Conservation (phyloP, 192 early-diverging fungal genomes). For the Rhizoclosmatium globosum region DNA sequence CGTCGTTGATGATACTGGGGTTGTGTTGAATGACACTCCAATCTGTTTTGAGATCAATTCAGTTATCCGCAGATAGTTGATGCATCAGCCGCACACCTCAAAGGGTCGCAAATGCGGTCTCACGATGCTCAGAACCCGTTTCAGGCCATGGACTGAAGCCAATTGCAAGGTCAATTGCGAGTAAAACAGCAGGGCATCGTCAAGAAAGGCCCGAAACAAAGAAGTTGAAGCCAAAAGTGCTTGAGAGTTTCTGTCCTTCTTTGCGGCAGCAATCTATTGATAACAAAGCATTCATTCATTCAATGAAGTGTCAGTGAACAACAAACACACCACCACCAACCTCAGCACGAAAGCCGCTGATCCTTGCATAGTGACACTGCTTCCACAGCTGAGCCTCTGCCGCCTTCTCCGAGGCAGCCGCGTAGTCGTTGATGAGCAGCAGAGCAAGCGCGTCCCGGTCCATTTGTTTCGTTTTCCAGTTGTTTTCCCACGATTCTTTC, state of each 20-base stretch:
- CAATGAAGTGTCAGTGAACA: not conserved
- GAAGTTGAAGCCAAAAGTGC: not conserved
- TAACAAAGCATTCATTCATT: not conserved
- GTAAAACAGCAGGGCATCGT: slow-evolving; percentile 28
- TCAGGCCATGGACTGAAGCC: slow-evolving; percentile 6
- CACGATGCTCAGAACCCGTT: no score
- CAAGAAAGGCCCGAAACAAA: slow-evolving; percentile 20
- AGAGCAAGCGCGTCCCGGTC: not conserved
- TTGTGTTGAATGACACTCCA: no score
- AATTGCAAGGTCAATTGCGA: slow-evolving; percentile 6
- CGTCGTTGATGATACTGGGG: not conserved
- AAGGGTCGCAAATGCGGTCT: no score
- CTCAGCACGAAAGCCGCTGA: slow-evolving; percentile 15
- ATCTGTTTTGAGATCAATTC: no score
- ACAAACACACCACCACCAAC: not conserved
- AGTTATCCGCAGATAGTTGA: no score
- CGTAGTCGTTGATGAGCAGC: not conserved
- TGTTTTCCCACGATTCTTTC: no score
- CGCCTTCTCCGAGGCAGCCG: not conserved
- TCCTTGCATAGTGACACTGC: not conserved
- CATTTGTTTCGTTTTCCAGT: no score
- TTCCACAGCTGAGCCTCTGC: slow-evolving; percentile 28
- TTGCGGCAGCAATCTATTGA: slow-evolving; percentile 15
- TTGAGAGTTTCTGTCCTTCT: slow-evolving; percentile 2
- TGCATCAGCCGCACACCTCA: no score